Percentiles rank a stretch among this genome's conserved stretches.
Conservation (phyloP, 2,329 filamentous ascomycete genomes). For the Penicillium digitatum region DNA sequence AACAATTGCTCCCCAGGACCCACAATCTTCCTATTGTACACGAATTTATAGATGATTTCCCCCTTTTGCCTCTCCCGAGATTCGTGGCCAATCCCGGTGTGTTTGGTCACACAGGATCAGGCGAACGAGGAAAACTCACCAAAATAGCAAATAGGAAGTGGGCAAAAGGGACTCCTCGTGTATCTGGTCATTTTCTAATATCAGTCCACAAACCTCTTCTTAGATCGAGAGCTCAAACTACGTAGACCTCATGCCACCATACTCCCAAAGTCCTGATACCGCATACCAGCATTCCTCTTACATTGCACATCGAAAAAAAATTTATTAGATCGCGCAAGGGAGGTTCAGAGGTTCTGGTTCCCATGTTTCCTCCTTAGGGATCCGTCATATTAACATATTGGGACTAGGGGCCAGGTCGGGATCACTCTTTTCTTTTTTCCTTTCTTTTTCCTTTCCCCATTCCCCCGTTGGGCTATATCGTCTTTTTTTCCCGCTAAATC, state of each 20-base stretch:
- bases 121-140: constrained; percentile 2
- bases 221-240: neutral
- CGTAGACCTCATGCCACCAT: neutral
- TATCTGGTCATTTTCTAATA: constrained; percentile 2
- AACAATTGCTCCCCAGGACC: neutral
- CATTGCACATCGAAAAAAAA: neutral
- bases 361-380: constrained; percentile 27
- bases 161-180: neutral
- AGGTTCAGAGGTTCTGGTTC: constrained; percentile 3
- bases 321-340: constrained; percentile 13
- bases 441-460: constrained; percentile 9
- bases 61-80: constrained; percentile 1
- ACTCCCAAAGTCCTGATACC: neutral
- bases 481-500: constrained; percentile 8
- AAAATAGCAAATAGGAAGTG: constrained; percentile 2
- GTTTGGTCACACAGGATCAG: constrained; percentile 9
- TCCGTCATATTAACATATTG: constrained; percentile 43
- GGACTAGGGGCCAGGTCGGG: constrained; percentile 40
- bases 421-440: constrained; percentile 28
- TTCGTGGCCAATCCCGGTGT: neutral
- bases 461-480: constrained; percentile 4
- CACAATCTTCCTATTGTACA: neutral
- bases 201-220: neutral
- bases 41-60: neutral
- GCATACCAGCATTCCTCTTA: constrained; percentile 4